Conservation (phyloP, 2,329 filamentous ascomycete genomes). For the Zymoseptoria crescenta region DNA sequence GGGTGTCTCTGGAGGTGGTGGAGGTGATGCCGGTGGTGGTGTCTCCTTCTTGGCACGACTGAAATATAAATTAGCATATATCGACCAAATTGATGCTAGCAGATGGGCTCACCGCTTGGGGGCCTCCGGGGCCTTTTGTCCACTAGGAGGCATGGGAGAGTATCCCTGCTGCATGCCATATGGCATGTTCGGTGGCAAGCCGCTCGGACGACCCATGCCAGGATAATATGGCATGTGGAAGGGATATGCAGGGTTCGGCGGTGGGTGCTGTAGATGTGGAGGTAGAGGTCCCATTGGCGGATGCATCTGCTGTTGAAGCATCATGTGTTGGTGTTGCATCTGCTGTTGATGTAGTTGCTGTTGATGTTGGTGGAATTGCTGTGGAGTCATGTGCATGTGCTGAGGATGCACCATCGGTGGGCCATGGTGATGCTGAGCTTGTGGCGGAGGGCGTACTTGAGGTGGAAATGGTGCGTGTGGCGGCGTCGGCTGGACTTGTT, state of each 20-base stretch:
- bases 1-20: constrained; percentile 14
- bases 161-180: constrained; percentile 12
- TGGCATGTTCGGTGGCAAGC: constrained; percentile 8
- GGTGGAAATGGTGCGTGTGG: not conserved
- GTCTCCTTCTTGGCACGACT: constrained; percentile 13
- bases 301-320: not conserved
- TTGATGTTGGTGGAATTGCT: not conserved
- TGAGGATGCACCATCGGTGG: constrained; percentile 1
- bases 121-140: not conserved
- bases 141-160: not conserved
- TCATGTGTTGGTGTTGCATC: not conserved
- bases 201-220: constrained; percentile 12
- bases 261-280: constrained; percentile 3
- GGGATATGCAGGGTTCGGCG: not conserved
- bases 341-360: not conserved
- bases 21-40: constrained; percentile 10
- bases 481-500: not conserved
- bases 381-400: constrained; percentile 1
- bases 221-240: constrained; percentile 3
- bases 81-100: not conserved
- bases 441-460: not conserved
- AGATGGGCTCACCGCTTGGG: not conserved
- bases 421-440: constrained; percentile 1
- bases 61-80: constrained; percentile 1
- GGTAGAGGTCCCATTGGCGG: not conserved